phyloP scores from a whole-genome alignment of 352 stramenopile genomes.

The Phytophthora ohioensis region DNA sequence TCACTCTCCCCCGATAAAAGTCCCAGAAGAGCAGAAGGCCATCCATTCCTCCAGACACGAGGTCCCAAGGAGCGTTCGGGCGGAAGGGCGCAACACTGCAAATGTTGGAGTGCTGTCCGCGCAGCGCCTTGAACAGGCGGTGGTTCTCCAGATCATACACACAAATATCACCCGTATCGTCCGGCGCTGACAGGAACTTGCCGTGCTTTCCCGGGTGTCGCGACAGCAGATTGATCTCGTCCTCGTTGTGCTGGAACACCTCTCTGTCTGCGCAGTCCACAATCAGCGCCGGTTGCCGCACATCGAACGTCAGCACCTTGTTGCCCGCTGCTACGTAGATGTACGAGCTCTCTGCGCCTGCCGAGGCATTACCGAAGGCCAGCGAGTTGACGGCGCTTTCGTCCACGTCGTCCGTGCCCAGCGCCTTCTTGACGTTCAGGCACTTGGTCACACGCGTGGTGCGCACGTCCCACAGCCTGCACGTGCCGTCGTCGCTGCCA shows the following conservation, averaged over 20 bases:
- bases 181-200: conserved; percentile 68
- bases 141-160: conserved; percentile 72
- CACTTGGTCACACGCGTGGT: conserved; percentile 63
- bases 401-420: conserved; percentile 41
- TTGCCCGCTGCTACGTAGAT: conserved; percentile 68
- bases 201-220: conserved; percentile 56
- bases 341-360: conserved; percentile 38
- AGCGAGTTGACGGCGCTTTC: conserved; percentile 74
- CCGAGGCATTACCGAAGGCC: conserved; percentile 51
- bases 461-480: conserved; percentile 76
- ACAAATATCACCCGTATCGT: conserved; percentile 76
- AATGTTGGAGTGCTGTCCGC: conserved; percentile 75
- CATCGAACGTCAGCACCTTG: conserved; percentile 77
- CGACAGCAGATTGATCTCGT: conserved; percentile 76
- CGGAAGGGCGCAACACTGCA: conserved; percentile 75
- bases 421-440: conserved; percentile 68
- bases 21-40: conserved; percentile 81
- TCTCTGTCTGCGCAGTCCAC: conserved; percentile 62
- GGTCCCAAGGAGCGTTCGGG: conserved; percentile 75
- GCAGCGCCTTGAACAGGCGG: conserved; percentile 69
- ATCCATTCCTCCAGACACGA: conserved; percentile 79
- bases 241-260: conserved; percentile 66
- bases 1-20: conserved; percentile 71
- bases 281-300: conserved; percentile 66
- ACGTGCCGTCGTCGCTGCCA: conserved; percentile 75